Evolutionary conservation across 345 rosid genomes (phyloP), one percentile per base, ranked within the genome.

Genomic region (Mangifera indica): DNA sequence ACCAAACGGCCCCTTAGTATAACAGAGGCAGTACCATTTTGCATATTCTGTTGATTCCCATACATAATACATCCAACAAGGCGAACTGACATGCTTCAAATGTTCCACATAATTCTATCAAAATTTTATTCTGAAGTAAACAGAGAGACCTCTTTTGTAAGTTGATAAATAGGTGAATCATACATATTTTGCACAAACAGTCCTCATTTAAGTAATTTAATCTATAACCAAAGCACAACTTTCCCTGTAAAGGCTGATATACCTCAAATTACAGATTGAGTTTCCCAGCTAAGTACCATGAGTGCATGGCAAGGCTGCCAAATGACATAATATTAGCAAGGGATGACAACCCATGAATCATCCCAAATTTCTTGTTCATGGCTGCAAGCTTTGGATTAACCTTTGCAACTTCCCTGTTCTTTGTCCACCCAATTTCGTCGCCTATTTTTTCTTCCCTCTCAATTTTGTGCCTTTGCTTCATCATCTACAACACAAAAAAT

Each of bases 291-390:
- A 94, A 88, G 74, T 90, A 94, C 98, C 98, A 94, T 0, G 98
- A 92, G 80, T 94, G 98, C 86, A 94, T 83, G 46, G 98, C 98
- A 74, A 92, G 98, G 80, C 98, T 79, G 8, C 99, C 99, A 67
- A 95, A 95, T 65, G 96, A 77, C 80, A 94, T 82, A 44, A 94
- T 90, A 78, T 94, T 94, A 40, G 99, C 97, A 70, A 94, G 89
- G 17, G 99, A 94, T 1, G 99, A 94, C 65, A 92, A 69, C 10
- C 97, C 99, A n/a, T 92, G 99, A 74, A 92, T 92, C 99, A 94
- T 92, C 61, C 99, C 99, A 25, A 94, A 94, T 81, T 94, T 94
- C 89, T 94, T 92, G 85, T 94, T 92, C 99, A 90, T 90, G 40
- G 98, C 91, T 59, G 97, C 97, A 54, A 94, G 95, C 86, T 88